A percentile compares a stretch with the other conserved stretches of the same genome.
These are phyloP conservation scores for Hypoxylon sp. DNA, from an alignment of 2,329 filamentous ascomycete species.

Conservation along the genomic window DNA sequence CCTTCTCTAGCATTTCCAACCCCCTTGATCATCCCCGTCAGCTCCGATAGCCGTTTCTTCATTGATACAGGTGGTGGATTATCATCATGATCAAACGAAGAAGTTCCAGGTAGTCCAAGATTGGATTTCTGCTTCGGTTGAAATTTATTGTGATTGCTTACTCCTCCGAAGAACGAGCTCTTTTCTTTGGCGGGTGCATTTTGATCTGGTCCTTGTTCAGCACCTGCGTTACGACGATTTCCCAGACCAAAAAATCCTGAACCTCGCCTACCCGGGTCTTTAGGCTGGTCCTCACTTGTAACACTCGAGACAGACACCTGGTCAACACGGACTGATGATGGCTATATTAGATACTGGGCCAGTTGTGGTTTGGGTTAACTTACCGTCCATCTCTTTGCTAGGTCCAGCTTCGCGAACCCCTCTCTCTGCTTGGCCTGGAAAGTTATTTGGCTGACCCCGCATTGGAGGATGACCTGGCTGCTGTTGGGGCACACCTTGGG, in stretches of 20 bases:
- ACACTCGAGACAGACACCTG: slow-evolving; percentile 61
- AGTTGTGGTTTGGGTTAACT: slow-evolving; percentile 50
- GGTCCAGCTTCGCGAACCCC: slow-evolving; percentile 60
- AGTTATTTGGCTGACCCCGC: slow-evolving; percentile 59
- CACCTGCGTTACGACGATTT: slow-evolving; percentile 49
- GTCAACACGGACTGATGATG: slow-evolving; percentile 55
- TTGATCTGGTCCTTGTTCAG: slow-evolving; percentile 39
- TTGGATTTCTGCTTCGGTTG: slow-evolving; percentile 48
- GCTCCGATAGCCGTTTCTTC: slow-evolving; percentile 53
- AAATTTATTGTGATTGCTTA: slow-evolving; percentile 43
- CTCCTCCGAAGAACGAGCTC: slow-evolving; percentile 58
- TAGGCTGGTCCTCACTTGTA: slow-evolving; percentile 58
- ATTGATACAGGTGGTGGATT: slow-evolving; percentile 37
- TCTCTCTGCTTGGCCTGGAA: slow-evolving; percentile 56
- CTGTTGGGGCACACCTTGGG: slow-evolving; percentile 37
- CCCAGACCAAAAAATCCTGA: slow-evolving; percentile 59
- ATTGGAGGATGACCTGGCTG: slow-evolving; percentile 53
- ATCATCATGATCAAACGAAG: slow-evolving; percentile 45
- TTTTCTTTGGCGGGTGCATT: slow-evolving; percentile 57
- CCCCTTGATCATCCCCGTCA: slow-evolving; percentile 54
- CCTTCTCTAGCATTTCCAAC: slow-evolving; percentile 52
- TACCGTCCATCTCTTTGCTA: slow-evolving; percentile 64
- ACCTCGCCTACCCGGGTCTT: slow-evolving; percentile 55
- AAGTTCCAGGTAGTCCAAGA: slow-evolving; percentile 29
- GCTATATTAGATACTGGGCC: slow-evolving; percentile 53